Evolutionary conservation across 2,329 filamentous ascomycete genomes (phyloP), one percentile per base, ranked within the genome.

Genomic region (Colletotrichum tofieldiae): DNA sequence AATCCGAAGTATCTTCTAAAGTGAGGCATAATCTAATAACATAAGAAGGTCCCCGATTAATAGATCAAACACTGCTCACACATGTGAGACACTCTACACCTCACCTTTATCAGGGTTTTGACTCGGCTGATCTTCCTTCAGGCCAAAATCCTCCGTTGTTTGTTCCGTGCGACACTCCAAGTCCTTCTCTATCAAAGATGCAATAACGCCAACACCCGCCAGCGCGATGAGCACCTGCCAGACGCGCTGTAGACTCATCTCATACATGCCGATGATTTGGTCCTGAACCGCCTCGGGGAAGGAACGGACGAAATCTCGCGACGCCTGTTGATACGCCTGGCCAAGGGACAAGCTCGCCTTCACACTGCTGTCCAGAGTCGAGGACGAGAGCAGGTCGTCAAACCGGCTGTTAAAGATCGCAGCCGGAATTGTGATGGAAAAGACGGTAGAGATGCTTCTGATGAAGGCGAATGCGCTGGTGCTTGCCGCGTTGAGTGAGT

Each of bases 341-440:
- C 45, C 45, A 12, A 47, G 45, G 6, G 6, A 20, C 45, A 47
- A 20, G 45, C 45, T 23, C 45, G 45, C 45, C 9, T 47, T 47
- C 20, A 23, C n/a, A n/a, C 9, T 6, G 7, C 9, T 4, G 45
- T 47, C 45, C n/a, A 47, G 4, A 11, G 6, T 4, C 8, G 1
- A 86, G 59, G 72, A 86, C 85, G 76, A 81, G 0, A 84, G 58
- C 79, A 76, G 4, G 77, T 74, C 79, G 82, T 84, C 67, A 80
- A 74, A 74, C 3, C 74, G 74, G 67, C 74, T 80, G 8, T 85
- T 87, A 5, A 93, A 90, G 75, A 92, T 89, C 56, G 92, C 92
- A 79, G 97, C 94, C 72, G 90, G 87, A 82, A 94, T 94, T 75
- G 91, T 92, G 52, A 93, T 85, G 3, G 83, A 81, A 14, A 95